Evolutionary conservation across 352 stramenopile species (phyloP).

Genomic region (Saprolegnia parasitica): DNA sequence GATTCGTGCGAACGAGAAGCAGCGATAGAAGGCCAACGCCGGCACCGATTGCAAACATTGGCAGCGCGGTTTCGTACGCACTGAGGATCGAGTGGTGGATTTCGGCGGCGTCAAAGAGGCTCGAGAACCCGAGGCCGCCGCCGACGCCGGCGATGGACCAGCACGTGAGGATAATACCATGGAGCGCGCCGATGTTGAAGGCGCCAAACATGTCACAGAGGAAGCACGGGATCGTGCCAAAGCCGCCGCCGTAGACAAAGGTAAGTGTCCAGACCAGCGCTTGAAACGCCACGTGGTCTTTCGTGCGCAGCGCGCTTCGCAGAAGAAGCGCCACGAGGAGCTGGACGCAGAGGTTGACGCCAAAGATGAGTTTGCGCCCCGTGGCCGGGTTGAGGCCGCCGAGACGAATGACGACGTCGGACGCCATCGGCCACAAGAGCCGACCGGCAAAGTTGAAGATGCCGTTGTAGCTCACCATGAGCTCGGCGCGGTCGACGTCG

Average conservation of each 20-base stretch:
- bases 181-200: slow-evolving; percentile 53
- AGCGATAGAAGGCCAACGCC: slow-evolving; percentile 11
- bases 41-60: slow-evolving; percentile 47
- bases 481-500: neutral
- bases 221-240: slow-evolving; percentile 30
- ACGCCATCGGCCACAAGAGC: slow-evolving; percentile 42
- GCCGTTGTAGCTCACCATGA: slow-evolving; percentile 49
- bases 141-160: slow-evolving; percentile 76
- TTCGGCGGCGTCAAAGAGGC: slow-evolving; percentile 31
- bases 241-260: slow-evolving; percentile 38
- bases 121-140: slow-evolving; percentile 66
- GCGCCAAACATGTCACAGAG: slow-evolving; percentile 32
- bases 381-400: slow-evolving; percentile 45
- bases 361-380: slow-evolving; percentile 50
- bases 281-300: slow-evolving; percentile 54
- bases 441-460: slow-evolving; percentile 55
- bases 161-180: slow-evolving; percentile 66
- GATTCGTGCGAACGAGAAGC: slow-evolving; percentile 22
- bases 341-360: slow-evolving; percentile 53
- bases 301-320: slow-evolving; percentile 46
- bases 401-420: slow-evolving; percentile 40
- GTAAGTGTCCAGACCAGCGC: slow-evolving; percentile 61
- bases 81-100: slow-evolving; percentile 37
- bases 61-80: slow-evolving; percentile 61
- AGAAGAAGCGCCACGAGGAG: slow-evolving; percentile 53